These are phyloP conservation scores for Phytopythium boreale DNA, from an alignment of 352 stramenopile species.

Conservation along the genomic window DNA sequence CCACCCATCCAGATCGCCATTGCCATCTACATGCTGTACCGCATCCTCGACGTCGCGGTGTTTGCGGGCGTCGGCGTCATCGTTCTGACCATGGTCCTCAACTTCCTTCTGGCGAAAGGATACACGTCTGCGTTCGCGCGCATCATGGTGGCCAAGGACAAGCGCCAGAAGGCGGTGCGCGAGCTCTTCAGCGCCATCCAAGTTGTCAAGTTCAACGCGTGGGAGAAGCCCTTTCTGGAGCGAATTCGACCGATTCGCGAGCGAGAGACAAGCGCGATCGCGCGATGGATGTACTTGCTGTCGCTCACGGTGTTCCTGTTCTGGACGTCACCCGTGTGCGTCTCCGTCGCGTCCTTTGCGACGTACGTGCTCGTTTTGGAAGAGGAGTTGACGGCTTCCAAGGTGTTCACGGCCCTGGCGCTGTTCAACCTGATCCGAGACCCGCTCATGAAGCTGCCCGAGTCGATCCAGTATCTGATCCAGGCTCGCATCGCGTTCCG, in stretches of 20 bases:
- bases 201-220: slow-evolving; percentile 91
- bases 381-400: slow-evolving; percentile 24
- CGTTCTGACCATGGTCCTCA: slow-evolving; percentile 18
- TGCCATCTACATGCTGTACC: slow-evolving; percentile 35
- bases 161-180: slow-evolving; percentile 39
- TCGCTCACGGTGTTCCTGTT: slow-evolving; percentile 56
- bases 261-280: slow-evolving; percentile 64
- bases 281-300: slow-evolving; percentile 60
- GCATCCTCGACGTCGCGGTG: slow-evolving; percentile 18
- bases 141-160: slow-evolving; percentile 34
- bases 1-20: slow-evolving; percentile 23
- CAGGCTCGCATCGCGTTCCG: slow-evolving; percentile 6
- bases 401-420: slow-evolving; percentile 23
- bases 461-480: slow-evolving; percentile 6
- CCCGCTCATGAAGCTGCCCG: slow-evolving; percentile 13
- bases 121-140: slow-evolving; percentile 8
- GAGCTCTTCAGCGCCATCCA: slow-evolving; percentile 58
- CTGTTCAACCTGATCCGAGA: slow-evolving; percentile 13
- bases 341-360: slow-evolving; percentile 29
- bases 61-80: slow-evolving; percentile 35
- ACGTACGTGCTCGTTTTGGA: slow-evolving; percentile 27
- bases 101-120: slow-evolving; percentile 20
- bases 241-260: slow-evolving; percentile 55
- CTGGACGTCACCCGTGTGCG: slow-evolving; percentile 22
- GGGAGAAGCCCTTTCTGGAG: slow-evolving; percentile 73